Conservation (phyloP, 2,329 filamentous ascomycete species). For the Pyrenophora tritici-repentis region DNA sequence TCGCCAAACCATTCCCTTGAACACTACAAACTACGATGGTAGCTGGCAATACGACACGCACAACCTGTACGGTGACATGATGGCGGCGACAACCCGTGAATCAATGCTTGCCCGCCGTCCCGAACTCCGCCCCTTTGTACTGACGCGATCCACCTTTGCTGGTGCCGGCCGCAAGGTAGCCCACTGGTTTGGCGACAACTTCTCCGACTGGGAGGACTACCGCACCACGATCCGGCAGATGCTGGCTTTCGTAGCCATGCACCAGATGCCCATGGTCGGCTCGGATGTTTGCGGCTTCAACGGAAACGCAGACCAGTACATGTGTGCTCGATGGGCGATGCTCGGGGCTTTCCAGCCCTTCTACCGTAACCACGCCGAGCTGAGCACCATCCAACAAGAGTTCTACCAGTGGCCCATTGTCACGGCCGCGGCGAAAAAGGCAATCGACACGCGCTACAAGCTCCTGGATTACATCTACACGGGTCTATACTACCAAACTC, state of each 20-base stretch:
- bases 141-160: slow-evolving; percentile 77
- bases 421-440: slow-evolving; percentile 66
- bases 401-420: slow-evolving; percentile 73
- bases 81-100: slow-evolving; percentile 67
- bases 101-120: slow-evolving; percentile 72
- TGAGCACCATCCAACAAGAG: slow-evolving; percentile 64
- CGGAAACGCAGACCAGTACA: slow-evolving; percentile 66
- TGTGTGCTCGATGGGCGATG: slow-evolving; percentile 77
- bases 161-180: slow-evolving; percentile 67
- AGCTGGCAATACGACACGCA: slow-evolving; percentile 74
- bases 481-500: slow-evolving; percentile 64
- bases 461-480: slow-evolving; percentile 84
- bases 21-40: slow-evolving; percentile 70
- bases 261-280: slow-evolving; percentile 56
- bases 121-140: slow-evolving; percentile 67
- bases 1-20: slow-evolving; percentile 63
- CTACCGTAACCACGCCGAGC: slow-evolving; percentile 73
- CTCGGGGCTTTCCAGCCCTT: slow-evolving; percentile 76
- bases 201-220: slow-evolving; percentile 53
- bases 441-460: slow-evolving; percentile 73
- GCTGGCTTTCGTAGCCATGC: slow-evolving; percentile 54
- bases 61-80: slow-evolving; percentile 77
- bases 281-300: slow-evolving; percentile 78
- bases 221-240: slow-evolving; percentile 50
- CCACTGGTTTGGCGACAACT: slow-evolving; percentile 66